Evolutionary conservation across 805 yeast genomes (phyloP).

Genomic region (Lachancea meyersii): DNA sequence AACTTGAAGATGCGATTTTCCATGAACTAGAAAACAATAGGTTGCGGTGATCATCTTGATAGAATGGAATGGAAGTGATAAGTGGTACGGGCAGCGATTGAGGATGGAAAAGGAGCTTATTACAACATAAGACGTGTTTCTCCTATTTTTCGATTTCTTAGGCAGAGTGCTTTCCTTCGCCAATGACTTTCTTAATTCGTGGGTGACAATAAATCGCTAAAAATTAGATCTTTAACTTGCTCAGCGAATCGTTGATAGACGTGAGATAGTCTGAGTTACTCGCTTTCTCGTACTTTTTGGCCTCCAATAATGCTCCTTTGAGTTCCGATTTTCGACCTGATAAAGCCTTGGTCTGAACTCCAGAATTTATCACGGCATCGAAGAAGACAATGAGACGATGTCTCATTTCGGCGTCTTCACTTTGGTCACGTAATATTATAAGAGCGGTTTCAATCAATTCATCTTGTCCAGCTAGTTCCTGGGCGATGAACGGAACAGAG

Average conservation of each 20-base stretch:
- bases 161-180: too few relatives aligned
- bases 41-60: too few relatives aligned
- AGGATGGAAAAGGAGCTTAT: too few relatives aligned
- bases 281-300: background rate
- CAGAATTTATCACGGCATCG: conserved; percentile 18
- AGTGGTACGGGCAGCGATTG: too few relatives aligned
- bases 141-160: too few relatives aligned
- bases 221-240: too few relatives aligned
- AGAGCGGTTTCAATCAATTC: conserved; percentile 25
- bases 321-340: background rate
- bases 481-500: conserved; percentile 33
- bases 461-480: conserved; percentile 24
- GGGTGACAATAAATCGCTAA: too few relatives aligned
- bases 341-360: background rate
- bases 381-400: conserved; percentile 33
- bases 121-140: too few relatives aligned
- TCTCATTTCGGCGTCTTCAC: conserved; percentile 27
- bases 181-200: too few relatives aligned
- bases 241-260: background rate
- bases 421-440: conserved; percentile 25
- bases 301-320: background rate
- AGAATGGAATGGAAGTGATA: too few relatives aligned
- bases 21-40: too few relatives aligned
- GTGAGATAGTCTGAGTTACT: background rate
- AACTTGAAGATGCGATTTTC: too few relatives aligned